These are phyloP conservation scores for Botrytis hyacinthi DNA, from an alignment of 2,329 filamentous ascomycete genomes.

Conservation along the genomic window DNA sequence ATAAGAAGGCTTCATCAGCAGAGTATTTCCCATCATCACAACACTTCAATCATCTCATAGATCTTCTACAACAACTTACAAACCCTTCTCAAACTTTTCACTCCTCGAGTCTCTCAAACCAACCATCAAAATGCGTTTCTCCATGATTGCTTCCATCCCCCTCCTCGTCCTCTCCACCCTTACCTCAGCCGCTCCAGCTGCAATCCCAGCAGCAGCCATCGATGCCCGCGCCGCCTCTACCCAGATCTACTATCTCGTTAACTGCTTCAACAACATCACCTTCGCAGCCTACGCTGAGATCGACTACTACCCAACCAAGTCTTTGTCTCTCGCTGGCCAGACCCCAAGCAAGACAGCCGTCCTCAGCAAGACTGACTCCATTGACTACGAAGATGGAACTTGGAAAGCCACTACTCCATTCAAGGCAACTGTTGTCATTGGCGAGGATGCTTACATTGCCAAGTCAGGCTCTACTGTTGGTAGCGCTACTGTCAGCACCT, in stretches of 20 bases:
- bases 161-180: conserved; percentile 17
- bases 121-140: conserved; percentile 18
- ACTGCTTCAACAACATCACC: conserved; percentile 19
- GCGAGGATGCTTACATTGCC: conserved; percentile 4
- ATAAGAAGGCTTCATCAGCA: conserved; percentile 5
- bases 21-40: conserved; percentile 11
- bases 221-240: not conserved
- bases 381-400: conserved; percentile 21
- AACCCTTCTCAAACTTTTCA: not conserved
- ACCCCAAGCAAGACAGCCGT: not conserved
- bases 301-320: conserved; percentile 10
- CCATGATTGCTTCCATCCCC: conserved; percentile 15
- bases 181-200: conserved; percentile 7
- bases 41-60: conserved; percentile 3
- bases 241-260: conserved; percentile 20
- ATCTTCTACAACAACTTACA: not conserved
- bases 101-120: not conserved
- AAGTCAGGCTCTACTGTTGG: conserved; percentile 1
- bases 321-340: conserved; percentile 1
- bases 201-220: not conserved
- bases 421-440: not conserved
- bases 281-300: conserved; percentile 10
- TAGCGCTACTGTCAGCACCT: conserved; percentile 6
- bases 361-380: conserved; percentile 7
- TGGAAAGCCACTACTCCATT: conserved; percentile 13